phyloP scores from a whole-genome alignment of 345 rosid genomes.

The Dovyalis caffra region DNA sequence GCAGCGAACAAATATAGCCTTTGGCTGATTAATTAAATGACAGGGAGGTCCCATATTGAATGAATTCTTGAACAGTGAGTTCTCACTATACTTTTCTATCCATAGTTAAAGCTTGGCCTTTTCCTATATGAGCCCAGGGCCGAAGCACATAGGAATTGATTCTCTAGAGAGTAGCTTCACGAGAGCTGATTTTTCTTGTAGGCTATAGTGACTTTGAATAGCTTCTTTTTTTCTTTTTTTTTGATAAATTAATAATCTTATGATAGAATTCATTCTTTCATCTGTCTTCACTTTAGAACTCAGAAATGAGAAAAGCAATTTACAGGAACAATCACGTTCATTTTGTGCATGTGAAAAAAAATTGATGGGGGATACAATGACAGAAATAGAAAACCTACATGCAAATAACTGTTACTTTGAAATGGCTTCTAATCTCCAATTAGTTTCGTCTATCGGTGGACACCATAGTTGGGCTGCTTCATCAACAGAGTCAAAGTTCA shows the following conservation, averaged over 20 bases:
- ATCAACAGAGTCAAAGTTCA: not conserved
- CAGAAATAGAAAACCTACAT: not conserved
- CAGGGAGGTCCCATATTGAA: slow-evolving; percentile 68
- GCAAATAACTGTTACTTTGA: not conserved
- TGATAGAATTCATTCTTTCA: slow-evolving; percentile 16
- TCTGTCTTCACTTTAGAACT: not conserved
- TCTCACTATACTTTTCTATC: slow-evolving; percentile 3
- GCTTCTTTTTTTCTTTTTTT: not conserved
- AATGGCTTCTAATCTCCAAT: not conserved
- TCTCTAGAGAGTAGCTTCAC: not conserved
- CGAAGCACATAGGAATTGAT: slow-evolving; percentile 14
- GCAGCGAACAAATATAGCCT: slow-evolving; percentile 71
- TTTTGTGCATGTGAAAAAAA: not conserved
- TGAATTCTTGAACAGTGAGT: slow-evolving; percentile 25
- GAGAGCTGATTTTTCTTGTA: slow-evolving; percentile 2
- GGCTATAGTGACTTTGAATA: slow-evolving; percentile 9
- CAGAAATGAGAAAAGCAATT: not conserved
- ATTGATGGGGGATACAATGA: not conserved
- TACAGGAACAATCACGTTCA: not conserved
- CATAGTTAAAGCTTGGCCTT: slow-evolving; percentile 3
- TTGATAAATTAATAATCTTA: not conserved
- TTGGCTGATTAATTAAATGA: slow-evolving; percentile 64
- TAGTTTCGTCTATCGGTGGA: not conserved
- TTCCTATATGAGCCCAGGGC: not conserved
- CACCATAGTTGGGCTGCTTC: slow-evolving; percentile 5